A percentile compares a stretch with the other conserved stretches of the same genome.
These are phyloP conservation scores for Purshia tridentata DNA, from an alignment of 306 rosid species.

Conservation along the genomic window DNA sequence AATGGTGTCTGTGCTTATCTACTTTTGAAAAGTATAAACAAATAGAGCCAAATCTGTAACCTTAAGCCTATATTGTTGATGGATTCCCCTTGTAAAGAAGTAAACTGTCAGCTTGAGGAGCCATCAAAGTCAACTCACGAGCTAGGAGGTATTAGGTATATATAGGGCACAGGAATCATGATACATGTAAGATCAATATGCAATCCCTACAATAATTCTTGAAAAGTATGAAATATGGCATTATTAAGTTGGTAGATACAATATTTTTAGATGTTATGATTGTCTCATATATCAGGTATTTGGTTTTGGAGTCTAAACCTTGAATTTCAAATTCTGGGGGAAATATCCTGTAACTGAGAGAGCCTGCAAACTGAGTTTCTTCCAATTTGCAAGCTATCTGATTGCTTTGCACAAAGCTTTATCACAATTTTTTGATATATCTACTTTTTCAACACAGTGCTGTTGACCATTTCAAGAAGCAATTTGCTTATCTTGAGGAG, in stretches of 20 bases:
- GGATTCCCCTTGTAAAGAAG: background rate
- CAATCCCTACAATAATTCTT: background rate
- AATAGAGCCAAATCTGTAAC: background rate
- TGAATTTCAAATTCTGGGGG: background rate
- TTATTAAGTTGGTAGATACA: background rate
- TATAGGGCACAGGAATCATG: background rate
- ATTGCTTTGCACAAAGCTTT: background rate
- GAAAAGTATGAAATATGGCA: background rate
- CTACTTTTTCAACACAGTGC: constrained; percentile 56
- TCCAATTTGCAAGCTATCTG: background rate
- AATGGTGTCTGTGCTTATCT: background rate
- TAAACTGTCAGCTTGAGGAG: constrained; percentile 4
- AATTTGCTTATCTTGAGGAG: constrained; percentile 96
- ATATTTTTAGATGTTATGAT: background rate
- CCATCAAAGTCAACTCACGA: background rate
- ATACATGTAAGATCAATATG: background rate
- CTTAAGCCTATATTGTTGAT: background rate
- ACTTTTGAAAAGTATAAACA: background rate
- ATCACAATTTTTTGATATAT: background rate
- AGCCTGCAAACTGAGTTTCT: background rate
- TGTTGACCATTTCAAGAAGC: constrained; percentile 97
- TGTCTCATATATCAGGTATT: background rate
- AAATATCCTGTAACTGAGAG: background rate
- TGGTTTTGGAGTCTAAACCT: constrained; percentile 1
- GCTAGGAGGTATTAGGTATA: background rate